phyloP scores from a whole-genome alignment of 352 stramenopile genomes.

The Pythium myriotylum region DNA sequence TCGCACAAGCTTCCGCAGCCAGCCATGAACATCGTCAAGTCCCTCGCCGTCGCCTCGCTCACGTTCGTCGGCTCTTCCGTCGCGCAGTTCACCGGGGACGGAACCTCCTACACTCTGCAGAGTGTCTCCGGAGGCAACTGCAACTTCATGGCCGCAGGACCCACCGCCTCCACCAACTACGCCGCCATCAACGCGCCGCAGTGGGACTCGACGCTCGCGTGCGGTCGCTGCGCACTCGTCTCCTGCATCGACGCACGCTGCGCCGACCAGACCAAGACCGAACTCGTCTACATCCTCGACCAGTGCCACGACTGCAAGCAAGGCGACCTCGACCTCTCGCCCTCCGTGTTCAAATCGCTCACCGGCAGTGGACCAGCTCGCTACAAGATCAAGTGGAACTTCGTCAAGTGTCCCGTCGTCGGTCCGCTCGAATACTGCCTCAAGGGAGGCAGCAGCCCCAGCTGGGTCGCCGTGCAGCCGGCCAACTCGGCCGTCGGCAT shows the following conservation, averaged over 20 bases:
- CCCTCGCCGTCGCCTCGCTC: background rate
- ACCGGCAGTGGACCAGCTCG: slow-evolving; percentile 30
- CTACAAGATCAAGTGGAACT: slow-evolving; percentile 39
- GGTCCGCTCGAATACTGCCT: slow-evolving; percentile 46
- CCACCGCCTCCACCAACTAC: slow-evolving; percentile 44
- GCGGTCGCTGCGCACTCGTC: slow-evolving; percentile 33
- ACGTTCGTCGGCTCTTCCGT: background rate
- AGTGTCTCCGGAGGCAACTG: slow-evolving; percentile 29
- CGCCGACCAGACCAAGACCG: slow-evolving; percentile 29
- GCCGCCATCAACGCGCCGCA: slow-evolving; percentile 60
- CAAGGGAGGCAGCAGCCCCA: slow-evolving; percentile 55
- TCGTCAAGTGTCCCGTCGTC: slow-evolving; percentile 39
- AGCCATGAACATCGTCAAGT: too few species aligned
- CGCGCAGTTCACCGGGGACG: slow-evolving; percentile 18
- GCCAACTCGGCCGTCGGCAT: slow-evolving; percentile 58
- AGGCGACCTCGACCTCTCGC: slow-evolving; percentile 60
- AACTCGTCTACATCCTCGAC: slow-evolving; percentile 69
- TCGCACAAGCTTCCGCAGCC: background rate
- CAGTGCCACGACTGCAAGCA: slow-evolving; percentile 50
- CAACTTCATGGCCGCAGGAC: slow-evolving; percentile 60
- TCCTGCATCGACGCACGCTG: slow-evolving; percentile 50
- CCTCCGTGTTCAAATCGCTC: slow-evolving; percentile 36
- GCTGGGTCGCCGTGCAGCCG: slow-evolving; percentile 63
- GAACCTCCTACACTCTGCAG: slow-evolving; percentile 22
- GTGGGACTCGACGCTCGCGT: slow-evolving; percentile 50